phyloP scores from a whole-genome alignment of 495 filamentous ascomycete genomes.

The Geoglossum glabrum region DNA sequence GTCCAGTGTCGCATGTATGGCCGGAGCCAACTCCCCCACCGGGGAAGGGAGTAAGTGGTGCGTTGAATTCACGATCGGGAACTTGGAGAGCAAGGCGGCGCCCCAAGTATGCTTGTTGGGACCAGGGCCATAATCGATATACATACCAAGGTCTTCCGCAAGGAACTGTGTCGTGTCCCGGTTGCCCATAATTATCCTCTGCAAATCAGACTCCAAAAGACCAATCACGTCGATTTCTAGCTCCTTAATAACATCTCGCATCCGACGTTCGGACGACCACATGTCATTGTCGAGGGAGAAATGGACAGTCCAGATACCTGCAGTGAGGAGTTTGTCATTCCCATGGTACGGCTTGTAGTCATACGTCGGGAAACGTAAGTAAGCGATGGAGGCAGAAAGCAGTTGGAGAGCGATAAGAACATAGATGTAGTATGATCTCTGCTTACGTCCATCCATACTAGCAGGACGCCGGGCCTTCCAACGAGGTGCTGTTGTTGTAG shows the following conservation, averaged over 20 bases:
- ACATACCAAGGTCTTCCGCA: conserved; percentile 94
- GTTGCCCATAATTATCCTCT: conserved; percentile 99
- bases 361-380: conserved; percentile 85
- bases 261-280: conserved; percentile 91
- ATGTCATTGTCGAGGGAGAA: conserved; percentile 97
- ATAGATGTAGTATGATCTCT: conserved; percentile 53
- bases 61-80: conserved; percentile 91
- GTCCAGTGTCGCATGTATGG: conserved; percentile 88
- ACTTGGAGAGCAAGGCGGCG: conserved; percentile 78
- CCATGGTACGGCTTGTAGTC: conserved; percentile 81
- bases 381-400: conserved; percentile 59
- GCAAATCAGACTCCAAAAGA: conserved; percentile 79
- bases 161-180: conserved; percentile 90
- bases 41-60: conserved; percentile 89
- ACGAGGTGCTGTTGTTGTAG: conserved; percentile 29
- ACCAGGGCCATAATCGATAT: conserved; percentile 90
- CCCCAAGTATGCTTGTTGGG: conserved; percentile 99
- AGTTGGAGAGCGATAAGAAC: conserved; percentile 54
- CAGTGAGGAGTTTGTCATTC: conserved; percentile 67
- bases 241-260: conserved; percentile 81
- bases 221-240: conserved; percentile 89
- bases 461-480: conserved; percentile 27
- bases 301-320: conserved; percentile 98
- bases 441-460: conserved; percentile 31
- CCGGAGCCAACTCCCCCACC: conserved; percentile 85